Evolutionary conservation across 2,329 filamentous ascomycete species (phyloP), one percentile per base, ranked within the genome.

Genomic region (Penicillium thymicola): DNA sequence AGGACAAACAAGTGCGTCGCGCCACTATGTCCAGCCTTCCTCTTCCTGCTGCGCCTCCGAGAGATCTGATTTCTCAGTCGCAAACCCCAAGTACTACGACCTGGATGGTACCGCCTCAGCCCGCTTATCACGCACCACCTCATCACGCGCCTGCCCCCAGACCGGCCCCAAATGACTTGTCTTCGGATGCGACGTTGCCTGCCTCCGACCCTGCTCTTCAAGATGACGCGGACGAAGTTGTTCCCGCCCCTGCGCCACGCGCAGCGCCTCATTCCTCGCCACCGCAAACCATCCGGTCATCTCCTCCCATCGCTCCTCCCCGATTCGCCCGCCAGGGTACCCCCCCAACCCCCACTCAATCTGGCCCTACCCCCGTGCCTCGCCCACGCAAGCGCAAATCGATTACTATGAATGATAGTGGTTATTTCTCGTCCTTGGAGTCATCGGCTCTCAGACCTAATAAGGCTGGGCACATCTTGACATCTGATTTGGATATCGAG

Each of bases 341-440:
- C 7, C 75, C 75, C 30, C 90, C 93, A 18, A 90, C 92, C 32
- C 87, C 89, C 25, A 81, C 83, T 48, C 82, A 82, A 38, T 82
- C 83, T 55, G 81, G 85, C 45, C 87, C 87, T 21, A 89, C 89
- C n/a, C 82, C 82, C 42, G 80, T 77, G 32, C 77, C 80, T 49
- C 85, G 85, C 50, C 84, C 86, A 38, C 86, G 88, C 63, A 90
- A 90, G 76, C 87, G 89, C 63, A 93, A 91, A 72, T 85, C 89
- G 67, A 84, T 84, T 30, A 88, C 89, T 13, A 88, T 95, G 79
- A 90, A 89, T 68, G 94, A 99, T 74, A 97, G 93, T 71, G 94
- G 94, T 40, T 99, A 97, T 75, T 96, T 96, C 71, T 97, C 94
- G 1, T 97, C 92, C 0, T 82, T 97, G 18, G 92, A 97, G 66